A percentile compares a stretch with the other conserved stretches of the same genome.
Evolutionary conservation across 192 early-diverging fungal species (phyloP).

Genomic region (Glomus cerebriforme): DNA sequence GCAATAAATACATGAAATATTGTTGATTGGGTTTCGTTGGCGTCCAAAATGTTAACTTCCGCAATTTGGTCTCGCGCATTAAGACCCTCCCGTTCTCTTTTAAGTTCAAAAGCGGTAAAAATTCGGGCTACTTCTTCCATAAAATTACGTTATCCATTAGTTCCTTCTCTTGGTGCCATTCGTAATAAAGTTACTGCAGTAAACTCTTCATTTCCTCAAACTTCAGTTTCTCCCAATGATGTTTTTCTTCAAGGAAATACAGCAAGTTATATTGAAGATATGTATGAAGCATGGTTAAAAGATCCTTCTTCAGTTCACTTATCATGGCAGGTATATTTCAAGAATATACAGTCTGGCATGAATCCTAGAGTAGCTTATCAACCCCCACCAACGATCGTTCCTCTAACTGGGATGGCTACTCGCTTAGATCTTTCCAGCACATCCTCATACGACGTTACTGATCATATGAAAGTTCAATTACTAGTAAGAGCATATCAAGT

Average conservation of each 20-base stretch:
- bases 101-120: background rate
- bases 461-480: slow-evolving; percentile 98
- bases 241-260: slow-evolving; percentile 87
- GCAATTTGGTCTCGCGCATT: background rate
- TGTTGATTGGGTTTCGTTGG: too few species aligned
- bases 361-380: slow-evolving; percentile 73
- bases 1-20: too few species aligned
- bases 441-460: slow-evolving; percentile 78
- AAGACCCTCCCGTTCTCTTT: background rate
- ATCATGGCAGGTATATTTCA: slow-evolving; percentile 98
- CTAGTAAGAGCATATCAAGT: slow-evolving; percentile 95
- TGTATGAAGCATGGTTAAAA: slow-evolving; percentile 91
- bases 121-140: background rate
- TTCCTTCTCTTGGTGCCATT: slow-evolving; percentile 7
- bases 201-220: slow-evolving; percentile 29
- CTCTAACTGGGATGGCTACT: slow-evolving; percentile 39
- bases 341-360: slow-evolving; percentile 69
- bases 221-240: slow-evolving; percentile 62
- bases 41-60: background rate
- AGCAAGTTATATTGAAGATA: slow-evolving; percentile 89
- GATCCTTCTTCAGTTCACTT: slow-evolving; percentile 91
- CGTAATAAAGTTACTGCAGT: slow-evolving; percentile 19
- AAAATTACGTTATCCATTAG: background rate
- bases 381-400: slow-evolving; percentile 73
- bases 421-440: slow-evolving; percentile 36